A percentile compares a stretch with the other conserved stretches of the same genome.
phyloP scores from a whole-genome alignment of 169 alveolate genomes.

The Theileria equi region DNA sequence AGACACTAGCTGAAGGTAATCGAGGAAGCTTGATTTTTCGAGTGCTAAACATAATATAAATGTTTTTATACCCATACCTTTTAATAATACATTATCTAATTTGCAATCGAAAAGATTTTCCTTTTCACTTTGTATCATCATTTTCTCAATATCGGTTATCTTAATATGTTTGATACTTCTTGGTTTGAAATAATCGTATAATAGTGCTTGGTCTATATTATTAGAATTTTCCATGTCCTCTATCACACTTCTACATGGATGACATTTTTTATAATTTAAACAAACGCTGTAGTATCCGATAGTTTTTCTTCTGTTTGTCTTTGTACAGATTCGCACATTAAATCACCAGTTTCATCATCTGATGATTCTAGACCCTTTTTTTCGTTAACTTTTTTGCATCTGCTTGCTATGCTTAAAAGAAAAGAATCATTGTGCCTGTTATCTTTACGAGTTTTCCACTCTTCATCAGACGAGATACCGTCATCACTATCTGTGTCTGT shows the following conservation, averaged over 20 bases:
- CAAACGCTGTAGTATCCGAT: slow-evolving; percentile 8
- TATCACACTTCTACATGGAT: slow-evolving; percentile 11
- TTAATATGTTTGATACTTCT: slow-evolving; percentile 15
- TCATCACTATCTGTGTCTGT: slow-evolving; percentile 1
- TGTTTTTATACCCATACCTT: neutral
- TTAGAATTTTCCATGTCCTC: neutral
- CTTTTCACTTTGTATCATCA: slow-evolving; percentile 4
- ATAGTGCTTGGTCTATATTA: slow-evolving; percentile 16
- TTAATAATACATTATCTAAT: neutral
- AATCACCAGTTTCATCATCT: neutral
- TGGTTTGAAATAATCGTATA: slow-evolving; percentile 39
- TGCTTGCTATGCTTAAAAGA: neutral
- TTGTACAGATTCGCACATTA: neutral
- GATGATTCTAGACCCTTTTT: neutral
- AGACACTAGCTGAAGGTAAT: neutral
- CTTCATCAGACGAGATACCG: no score
- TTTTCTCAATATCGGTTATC: slow-evolving; percentile 15
- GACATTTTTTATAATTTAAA: neutral
- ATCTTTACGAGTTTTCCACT: no score
- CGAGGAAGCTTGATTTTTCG: slow-evolving; percentile 28
- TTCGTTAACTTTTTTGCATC: neutral
- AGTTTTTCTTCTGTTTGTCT: neutral
- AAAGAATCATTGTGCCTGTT: neutral
- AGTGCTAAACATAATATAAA: slow-evolving; percentile 5
- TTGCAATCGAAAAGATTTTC: neutral